Evolutionary conservation across 768 basidiomycete species (phyloP).

Genomic region (Rhizopogon vesiculosus): DNA sequence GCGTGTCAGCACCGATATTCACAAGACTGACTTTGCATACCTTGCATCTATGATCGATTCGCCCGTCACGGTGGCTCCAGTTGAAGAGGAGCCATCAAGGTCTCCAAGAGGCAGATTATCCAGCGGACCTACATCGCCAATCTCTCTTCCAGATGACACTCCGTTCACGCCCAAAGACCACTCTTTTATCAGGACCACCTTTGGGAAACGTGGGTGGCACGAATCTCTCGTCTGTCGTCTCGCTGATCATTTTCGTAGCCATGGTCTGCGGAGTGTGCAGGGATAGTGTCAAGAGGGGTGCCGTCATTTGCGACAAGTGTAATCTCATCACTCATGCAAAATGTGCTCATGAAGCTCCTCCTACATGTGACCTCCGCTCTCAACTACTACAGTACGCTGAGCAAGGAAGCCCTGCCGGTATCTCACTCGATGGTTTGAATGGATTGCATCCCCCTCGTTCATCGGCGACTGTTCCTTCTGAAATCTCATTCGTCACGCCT

Average conservation of each 20-base stretch:
- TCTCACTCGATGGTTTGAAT: slow-evolving; percentile 46
- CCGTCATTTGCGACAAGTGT: slow-evolving; percentile 85
- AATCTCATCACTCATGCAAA: slow-evolving; percentile 84
- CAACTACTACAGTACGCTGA: slow-evolving; percentile 78
- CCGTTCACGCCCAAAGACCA: slow-evolving; percentile 65
- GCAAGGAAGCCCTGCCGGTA: slow-evolving; percentile 51
- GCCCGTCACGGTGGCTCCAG: slow-evolving; percentile 41
- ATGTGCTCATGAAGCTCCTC: slow-evolving; percentile 68
- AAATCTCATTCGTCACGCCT: slow-evolving; percentile 48
- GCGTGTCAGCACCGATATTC: slow-evolving; percentile 82
- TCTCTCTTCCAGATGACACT: slow-evolving; percentile 23
- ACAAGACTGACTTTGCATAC: slow-evolving; percentile 62
- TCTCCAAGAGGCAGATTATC: slow-evolving; percentile 36
- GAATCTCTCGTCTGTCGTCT: background rate
- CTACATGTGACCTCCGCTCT: slow-evolving; percentile 77
- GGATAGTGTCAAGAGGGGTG: slow-evolving; percentile 75
- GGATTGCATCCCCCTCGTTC: background rate
- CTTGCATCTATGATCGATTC: slow-evolving; percentile 35
- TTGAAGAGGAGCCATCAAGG: slow-evolving; percentile 34
- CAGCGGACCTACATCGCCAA: slow-evolving; percentile 26
- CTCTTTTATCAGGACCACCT: slow-evolving; percentile 87
- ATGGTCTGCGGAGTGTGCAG: slow-evolving; percentile 85
- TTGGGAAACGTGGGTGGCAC: slow-evolving; percentile 74
- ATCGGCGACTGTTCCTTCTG: slow-evolving; percentile 46
- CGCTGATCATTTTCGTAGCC: slow-evolving; percentile 40